Evolutionary conservation across 2,329 filamentous ascomycete species (phyloP), one percentile per base, ranked within the genome.

Genomic region (Coccinonectria pachysandricola): DNA sequence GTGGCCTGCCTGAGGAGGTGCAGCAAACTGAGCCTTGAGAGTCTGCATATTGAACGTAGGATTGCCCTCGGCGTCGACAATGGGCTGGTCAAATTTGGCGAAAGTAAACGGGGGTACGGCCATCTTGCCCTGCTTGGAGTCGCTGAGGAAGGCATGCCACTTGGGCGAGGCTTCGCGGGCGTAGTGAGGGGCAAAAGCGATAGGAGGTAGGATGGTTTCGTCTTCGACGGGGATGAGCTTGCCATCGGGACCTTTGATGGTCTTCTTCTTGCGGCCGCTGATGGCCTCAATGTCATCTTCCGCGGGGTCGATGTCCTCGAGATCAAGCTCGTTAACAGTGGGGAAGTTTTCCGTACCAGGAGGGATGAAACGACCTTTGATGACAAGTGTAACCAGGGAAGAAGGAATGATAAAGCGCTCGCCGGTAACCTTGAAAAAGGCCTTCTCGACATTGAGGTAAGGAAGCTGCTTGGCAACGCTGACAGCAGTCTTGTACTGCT

Each of bases 21-120:
- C 88, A 40, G 88, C 84, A 56, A 98, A 98, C 54, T 95, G 85
- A 54, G 92, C 88, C 67, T 94, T 96, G 48, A 96, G 66, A 3
- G 91, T 98, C 56, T 96, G 87, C 60, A 98, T 79, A 46, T 87
- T 79, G 61, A 84, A 98, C 3, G 91, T 96, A 3, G 88, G 88
- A 51, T 81, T 82, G 44, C 82, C 85, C 36, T 76, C 69, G 20
- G 75, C 75, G 42, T 81, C 76, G 38, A 91, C 81, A 16, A 95
- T 76, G 15, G 85, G 82, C 62, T 86, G 81, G 56, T 95, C 86
- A 52, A 98, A 96, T 23, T 78, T 78, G 21, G 78, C 77, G 58
- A 98, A 96, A n/a, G 82, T 85, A 54, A 94, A 95, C 0, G 92
- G 91, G 3, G 88, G 88, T 3, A 98, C 91, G 11, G 88, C 87